A percentile compares a stretch with the other conserved stretches of the same genome.
These are phyloP conservation scores for Zygosaccharomyces pseudorouxii DNA, from an alignment of 805 yeast genomes.

Conservation along the genomic window DNA sequence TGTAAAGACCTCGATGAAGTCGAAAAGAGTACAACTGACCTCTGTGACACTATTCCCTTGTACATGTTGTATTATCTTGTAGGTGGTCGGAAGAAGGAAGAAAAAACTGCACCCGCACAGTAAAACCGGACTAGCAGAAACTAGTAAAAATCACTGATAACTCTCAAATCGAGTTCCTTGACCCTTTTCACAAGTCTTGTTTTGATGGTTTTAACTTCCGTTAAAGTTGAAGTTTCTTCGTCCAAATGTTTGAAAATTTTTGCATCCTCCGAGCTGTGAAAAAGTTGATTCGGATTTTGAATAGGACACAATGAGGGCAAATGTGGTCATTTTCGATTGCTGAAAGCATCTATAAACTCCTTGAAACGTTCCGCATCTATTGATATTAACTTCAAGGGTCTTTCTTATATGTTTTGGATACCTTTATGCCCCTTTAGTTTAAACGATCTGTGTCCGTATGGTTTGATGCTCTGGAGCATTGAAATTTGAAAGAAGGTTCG, in stretches of 20 bases:
- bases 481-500: neutral
- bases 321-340: neutral
- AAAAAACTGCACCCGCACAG: neutral
- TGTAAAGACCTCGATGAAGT: slow-evolving; percentile 14
- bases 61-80: neutral
- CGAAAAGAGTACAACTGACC: slow-evolving; percentile 11
- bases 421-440: neutral
- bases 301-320: neutral
- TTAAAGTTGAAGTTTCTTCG: slow-evolving; percentile 1
- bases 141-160: neutral
- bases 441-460: neutral
- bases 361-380: neutral
- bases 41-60: slow-evolving; percentile 3
- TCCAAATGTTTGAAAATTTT: slow-evolving; percentile 2
- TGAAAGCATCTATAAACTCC: neutral
- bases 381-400: neutral
- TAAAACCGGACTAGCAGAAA: neutral
- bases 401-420: neutral
- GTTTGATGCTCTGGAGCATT: neutral
- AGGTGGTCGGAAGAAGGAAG: neutral
- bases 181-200: neutral
- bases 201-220: neutral
- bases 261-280: neutral
- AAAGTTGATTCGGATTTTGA: neutral
- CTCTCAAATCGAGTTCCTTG: neutral